Evolutionary conservation across 208 protist genomes (phyloP), one percentile per base, ranked within the genome.

Genomic region (Naegleria fowleri): DNA sequence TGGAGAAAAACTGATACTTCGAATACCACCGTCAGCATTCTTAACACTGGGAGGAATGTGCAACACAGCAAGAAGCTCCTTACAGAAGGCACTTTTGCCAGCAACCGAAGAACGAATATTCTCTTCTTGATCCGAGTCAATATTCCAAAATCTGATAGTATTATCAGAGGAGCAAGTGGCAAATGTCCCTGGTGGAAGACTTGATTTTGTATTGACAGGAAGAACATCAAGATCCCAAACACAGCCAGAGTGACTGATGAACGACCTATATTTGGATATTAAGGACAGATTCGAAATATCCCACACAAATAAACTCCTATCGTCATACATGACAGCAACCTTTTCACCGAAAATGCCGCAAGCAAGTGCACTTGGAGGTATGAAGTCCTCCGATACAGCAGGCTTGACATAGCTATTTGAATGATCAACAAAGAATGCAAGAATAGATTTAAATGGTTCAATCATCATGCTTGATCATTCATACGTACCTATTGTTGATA

Each of bases 81-180:
- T 51, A 67, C 38, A 85, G 38, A 91, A 79, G 7, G 40, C 79
- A 36, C 40, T 75, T 22, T 85, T 25, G 0, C 52, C 25, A 55
- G 76, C 59, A 67, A 91, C 33, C 5, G 87, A 90, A 40, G 9
- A 11, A 39, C 83, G 22, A 11, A 91, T n/a, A 40, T 58, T 38
- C 15, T 25, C 19, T 0, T 13, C 6, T 48, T 51, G 15, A 22
- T 58, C 51, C 7, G 16, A 5, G 4, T 90, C 86, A 4, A 90
- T n/a, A 89, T 92, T 93, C 92, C 92, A 93, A 19, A 93, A 87
- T 40, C 91, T 85, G 22, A 93, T 90, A 29, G 92, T 93, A 75
- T 91, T 91, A 43, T 92, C 91, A 13, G 91, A 38, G 19, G 91
- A 90, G 38, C 91, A 92, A 36, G 91, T 92, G 2, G 85, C 91